A percentile compares a stretch with the other conserved stretches of the same genome.
phyloP scores from a whole-genome alignment of 148 eudicot species.

The Nyssa sinensis region DNA sequence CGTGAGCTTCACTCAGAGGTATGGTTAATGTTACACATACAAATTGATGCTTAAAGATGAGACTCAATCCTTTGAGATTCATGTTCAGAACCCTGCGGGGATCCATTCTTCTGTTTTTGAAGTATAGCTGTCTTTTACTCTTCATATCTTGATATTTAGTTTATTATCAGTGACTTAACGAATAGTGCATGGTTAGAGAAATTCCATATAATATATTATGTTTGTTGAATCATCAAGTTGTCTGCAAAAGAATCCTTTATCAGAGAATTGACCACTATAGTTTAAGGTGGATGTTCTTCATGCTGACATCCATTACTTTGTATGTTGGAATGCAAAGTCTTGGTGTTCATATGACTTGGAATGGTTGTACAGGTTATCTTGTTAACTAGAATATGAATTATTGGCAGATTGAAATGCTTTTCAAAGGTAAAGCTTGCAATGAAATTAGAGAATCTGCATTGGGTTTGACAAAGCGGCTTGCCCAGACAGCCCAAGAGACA shows the following conservation, averaged over 20 bases:
- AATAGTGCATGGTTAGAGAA: not conserved
- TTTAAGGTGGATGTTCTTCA: not conserved
- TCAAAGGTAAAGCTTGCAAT: slow-evolving; percentile 80
- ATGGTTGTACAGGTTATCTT: not conserved
- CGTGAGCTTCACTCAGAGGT: slow-evolving; percentile 96
- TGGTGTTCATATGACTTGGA: not conserved
- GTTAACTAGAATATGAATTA: not conserved
- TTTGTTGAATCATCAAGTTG: not conserved
- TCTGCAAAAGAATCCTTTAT: not conserved
- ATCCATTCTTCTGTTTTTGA: not conserved
- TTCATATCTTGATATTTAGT: not conserved
- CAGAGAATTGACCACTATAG: not conserved
- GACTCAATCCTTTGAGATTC: no score
- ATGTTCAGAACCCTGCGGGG: no score
- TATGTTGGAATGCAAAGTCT: not conserved
- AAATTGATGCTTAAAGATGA: no score
- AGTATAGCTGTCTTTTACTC: not conserved
- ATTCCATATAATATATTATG: not conserved
- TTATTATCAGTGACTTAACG: not conserved
- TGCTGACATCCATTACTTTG: not conserved
- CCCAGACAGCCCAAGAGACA: slow-evolving; percentile 91
- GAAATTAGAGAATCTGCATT: slow-evolving; percentile 83
- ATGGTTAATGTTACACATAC: slow-evolving; percentile 7
- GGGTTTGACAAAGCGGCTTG: slow-evolving; percentile 92
- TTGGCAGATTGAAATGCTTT: slow-evolving; percentile 75